Base-by-base conservation (phyloP, 2,329 filamentous ascomycete species). In the Aspergillus eucalypticola region DNA sequence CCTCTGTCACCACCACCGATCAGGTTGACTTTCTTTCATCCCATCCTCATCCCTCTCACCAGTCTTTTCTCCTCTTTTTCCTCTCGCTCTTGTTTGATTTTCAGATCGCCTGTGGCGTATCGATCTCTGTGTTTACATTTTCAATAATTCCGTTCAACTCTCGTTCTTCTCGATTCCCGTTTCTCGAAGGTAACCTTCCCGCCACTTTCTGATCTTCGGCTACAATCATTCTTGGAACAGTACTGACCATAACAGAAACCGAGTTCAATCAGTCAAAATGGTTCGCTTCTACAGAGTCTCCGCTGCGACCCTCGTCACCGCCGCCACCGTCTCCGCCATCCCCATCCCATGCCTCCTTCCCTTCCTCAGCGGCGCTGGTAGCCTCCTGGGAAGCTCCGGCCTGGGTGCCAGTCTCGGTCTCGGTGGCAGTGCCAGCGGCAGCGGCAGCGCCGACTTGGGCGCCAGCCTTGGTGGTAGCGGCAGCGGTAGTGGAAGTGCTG, bases 341-440 rank as follows among this genome's bases (percentile, higher is more conserved):
- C 56, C 56, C 39, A 58, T 58, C n/a, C 56, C 56, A 25, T 58
- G 56, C 39, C 56, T 58, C 19, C 56, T 58, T 52, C 56, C 56
- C 56, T 52, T 58, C 49, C 56, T 58, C 38, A 53, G 48, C 21
- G 56, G 56, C 56, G 56, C 56, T 52, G 56, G 56, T 58, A 58
- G 56, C 56, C 56, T 58, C 19, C 21, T 58, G 8, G 56, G 56
- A 44, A 44, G n/a, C 32, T 56, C 54, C 29, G 54, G 44, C 27
- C 17, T 56, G 54, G 54, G 54, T 11, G 44, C 54, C 42, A 49
- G 54, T 46, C 44, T 56, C 27, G 54, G 53, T 17, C 41, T 44
- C 41, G 41, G 41, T 23, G 41, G 41, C 41, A 42, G 39, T 42
- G 39, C 39, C 39, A 42, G 53, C 54, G 41, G 32, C 54, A 50